Evolutionary conservation across 139 green algal species (phyloP).

Genomic region (Dunaliella primolecta): DNA sequence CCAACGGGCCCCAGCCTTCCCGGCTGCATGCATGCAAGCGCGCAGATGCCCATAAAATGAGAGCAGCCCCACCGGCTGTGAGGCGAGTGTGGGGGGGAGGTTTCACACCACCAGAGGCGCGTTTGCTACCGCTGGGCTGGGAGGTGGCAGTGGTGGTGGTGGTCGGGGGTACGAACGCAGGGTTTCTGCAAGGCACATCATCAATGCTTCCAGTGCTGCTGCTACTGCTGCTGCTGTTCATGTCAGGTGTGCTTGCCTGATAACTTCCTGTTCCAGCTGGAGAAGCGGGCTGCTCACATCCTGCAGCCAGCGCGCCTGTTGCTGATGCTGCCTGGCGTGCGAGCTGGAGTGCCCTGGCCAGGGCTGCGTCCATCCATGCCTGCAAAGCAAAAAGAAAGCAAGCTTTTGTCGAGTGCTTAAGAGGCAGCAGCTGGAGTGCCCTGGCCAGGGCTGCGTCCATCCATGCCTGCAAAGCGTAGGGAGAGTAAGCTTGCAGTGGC

Average conservation of each 20-base stretch:
- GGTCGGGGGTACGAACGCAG: no score
- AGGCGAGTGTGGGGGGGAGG: no score
- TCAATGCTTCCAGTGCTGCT: no score
- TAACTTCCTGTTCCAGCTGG: no score
- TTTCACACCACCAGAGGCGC: no score
- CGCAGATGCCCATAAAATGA: background rate
- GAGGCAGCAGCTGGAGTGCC: background rate
- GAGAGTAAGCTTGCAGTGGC: no score
- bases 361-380: background rate
- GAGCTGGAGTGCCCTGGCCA: background rate
- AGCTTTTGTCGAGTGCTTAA: no score
- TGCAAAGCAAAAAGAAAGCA: background rate
- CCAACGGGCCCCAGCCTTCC: background rate
- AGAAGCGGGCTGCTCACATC: no score
- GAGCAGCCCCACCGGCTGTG: background rate
- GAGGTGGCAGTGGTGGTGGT: no score
- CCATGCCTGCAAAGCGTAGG: background rate
- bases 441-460: background rate
- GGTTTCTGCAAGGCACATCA: no score
- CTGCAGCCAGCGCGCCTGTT: background rate
- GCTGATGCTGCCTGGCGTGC: background rate
- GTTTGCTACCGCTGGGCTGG: no score
- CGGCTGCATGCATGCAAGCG: background rate
- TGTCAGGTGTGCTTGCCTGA: no score
- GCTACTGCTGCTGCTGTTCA: background rate